Evolutionary conservation across 2,329 filamentous ascomycete species (phyloP).

Genomic region (Pseudogymnoascus sp.): DNA sequence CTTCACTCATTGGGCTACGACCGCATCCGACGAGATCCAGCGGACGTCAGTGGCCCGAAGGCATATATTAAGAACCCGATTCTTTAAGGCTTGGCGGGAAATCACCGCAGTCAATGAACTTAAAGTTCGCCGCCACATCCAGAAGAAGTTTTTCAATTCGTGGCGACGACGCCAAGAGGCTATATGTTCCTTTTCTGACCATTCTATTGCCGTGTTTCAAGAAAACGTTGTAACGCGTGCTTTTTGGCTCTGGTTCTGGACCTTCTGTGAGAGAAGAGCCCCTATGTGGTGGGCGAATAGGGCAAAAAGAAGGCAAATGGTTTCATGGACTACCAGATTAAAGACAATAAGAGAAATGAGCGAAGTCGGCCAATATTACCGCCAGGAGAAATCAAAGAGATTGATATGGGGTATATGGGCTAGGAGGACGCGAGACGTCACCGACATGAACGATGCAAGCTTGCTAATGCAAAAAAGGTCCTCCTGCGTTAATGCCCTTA

Average conservation of each 20-base stretch:
- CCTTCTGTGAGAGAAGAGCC: slow-evolving; percentile 17
- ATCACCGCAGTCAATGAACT: slow-evolving; percentile 43
- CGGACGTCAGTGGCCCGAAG: slow-evolving; percentile 61
- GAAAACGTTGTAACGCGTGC: slow-evolving; percentile 24
- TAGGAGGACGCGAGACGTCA: neutral
- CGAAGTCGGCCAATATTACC: neutral
- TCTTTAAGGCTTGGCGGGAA: slow-evolving; percentile 63
- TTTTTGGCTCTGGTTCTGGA: slow-evolving; percentile 32
- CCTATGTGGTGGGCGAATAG: slow-evolving; percentile 15
- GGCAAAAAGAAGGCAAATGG: slow-evolving; percentile 17
- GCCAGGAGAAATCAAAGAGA: neutral
- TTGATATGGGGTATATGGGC: neutral
- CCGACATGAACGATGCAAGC: neutral
- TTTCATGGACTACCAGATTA: slow-evolving; percentile 19
- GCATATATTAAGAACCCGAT: slow-evolving; percentile 62
- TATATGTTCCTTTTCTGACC: slow-evolving; percentile 18
- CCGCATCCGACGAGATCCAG: slow-evolving; percentile 56
- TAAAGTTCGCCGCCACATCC: slow-evolving; percentile 43
- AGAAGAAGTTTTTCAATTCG: slow-evolving; percentile 46
- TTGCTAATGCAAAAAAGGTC: neutral
- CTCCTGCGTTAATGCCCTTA: slow-evolving; percentile 14
- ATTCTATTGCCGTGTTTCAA: slow-evolving; percentile 27
- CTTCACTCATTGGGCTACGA: slow-evolving; percentile 62
- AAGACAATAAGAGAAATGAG: slow-evolving; percentile 2
- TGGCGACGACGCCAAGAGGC: slow-evolving; percentile 33